phyloP scores from a whole-genome alignment of 805 yeast genomes.

The Tetrapisispora nanseiensis region DNA sequence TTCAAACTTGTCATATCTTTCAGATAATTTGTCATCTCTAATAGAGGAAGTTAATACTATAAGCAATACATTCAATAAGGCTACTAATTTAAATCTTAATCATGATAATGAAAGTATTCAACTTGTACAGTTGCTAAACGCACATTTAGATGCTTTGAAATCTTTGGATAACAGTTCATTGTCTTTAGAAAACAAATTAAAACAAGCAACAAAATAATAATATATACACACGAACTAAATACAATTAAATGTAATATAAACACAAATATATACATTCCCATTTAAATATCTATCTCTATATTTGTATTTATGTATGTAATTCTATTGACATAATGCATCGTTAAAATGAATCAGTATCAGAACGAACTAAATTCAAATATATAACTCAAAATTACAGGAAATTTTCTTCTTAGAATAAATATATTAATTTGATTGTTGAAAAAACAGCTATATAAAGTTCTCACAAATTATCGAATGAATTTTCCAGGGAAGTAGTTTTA shows the following conservation, averaged over 20 bases:
- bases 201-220: conserved; percentile 8
- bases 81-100: conserved; percentile 31
- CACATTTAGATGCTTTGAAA: conserved; percentile 81
- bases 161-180: conserved; percentile 74
- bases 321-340: no score
- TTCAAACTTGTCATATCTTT: conserved; percentile 68
- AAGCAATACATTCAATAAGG: conserved; percentile 68
- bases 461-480: no score
- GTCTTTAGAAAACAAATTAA: conserved; percentile 56
- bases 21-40: conserved; percentile 62
- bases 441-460: no score
- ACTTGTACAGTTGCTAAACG: conserved; percentile 71
- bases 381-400: no score
- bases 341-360: no score
- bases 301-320: no score
- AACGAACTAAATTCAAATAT: no score
- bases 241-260: neutral
- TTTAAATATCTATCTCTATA: no score
- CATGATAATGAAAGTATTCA: conserved; percentile 41
- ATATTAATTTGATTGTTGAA: no score
- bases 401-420: no score
- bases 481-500: neutral
- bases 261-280: neutral
- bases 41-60: conserved; percentile 77
- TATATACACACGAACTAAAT: neutral